Evolutionary conservation across 768 basidiomycete genomes (phyloP), one percentile per base, ranked within the genome.

Genomic region (Candolleomyces efflorescens): DNA sequence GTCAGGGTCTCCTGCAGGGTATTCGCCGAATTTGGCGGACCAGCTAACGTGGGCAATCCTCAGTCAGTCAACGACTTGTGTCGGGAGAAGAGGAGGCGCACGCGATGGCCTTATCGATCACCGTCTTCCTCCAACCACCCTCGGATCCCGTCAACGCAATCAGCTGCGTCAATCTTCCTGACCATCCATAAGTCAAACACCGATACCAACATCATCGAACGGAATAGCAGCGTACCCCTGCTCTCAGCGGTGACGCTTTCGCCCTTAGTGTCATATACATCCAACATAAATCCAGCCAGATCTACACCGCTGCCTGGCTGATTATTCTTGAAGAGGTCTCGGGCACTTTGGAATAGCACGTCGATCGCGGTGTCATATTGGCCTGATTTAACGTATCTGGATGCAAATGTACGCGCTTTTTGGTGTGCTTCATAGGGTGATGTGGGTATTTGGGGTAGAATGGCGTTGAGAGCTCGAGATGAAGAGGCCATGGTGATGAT

Each of bases 341-440:
- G 80, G 1, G 94, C 87, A 45, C 87, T 88, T 66, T 94, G 90
- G 73, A 97, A 98, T 51, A 98, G 84, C 4, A 98, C 90, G 70
- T 95, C 89, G 71, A 94, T 90, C 17, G 97, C 95, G 13, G 87
- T 87, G 66, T 88, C 87, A 67, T 88, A 87, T 63, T 95, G 89
- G 2, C 77, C 78, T 3, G 90, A 83, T 75, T 94, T 93, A 52
- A 80, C 77, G 69, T 92, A 92, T 64, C 95, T 82, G 3, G 94
- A 87, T 4, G 93, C 93, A 62, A 96, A 97, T 17, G 95, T 98
- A 24, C 96, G 84, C 10, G 94, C 93, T 73, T 98, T 98, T 71
- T 98, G 95, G 65, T 98, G 96, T 0, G 95, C 95, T 60, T 94
- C 92, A 70, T 97, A 97, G 37, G 94, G 92, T 10, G 87, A 83